Conservation (phyloP, 306 rosid species). For the Rosa multiflora region DNA sequence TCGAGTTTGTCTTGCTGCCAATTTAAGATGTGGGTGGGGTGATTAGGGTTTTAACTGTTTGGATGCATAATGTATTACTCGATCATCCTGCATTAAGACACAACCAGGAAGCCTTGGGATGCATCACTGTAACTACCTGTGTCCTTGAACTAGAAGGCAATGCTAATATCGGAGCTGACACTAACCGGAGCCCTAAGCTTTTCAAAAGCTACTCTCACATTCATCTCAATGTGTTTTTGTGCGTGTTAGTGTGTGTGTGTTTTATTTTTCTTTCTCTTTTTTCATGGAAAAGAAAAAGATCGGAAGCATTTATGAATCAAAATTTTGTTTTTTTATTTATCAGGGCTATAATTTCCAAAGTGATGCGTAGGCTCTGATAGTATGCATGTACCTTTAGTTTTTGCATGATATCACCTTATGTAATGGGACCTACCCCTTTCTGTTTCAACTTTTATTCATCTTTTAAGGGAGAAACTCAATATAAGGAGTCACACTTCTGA, state of each 20-base stretch:
- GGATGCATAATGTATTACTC: too few species aligned
- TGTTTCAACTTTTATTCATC: neutral
- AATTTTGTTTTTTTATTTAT: neutral
- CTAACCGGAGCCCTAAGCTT: neutral
- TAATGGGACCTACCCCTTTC: neutral
- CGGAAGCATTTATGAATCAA: neutral
- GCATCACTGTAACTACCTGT: neutral
- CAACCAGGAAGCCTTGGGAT: neutral
- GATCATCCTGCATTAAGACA: neutral
- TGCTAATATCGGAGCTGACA: neutral
- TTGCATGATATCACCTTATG: neutral
- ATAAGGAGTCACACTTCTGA: slow-evolving; percentile 6
- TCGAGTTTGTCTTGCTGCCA: neutral
- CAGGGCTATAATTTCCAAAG: neutral
- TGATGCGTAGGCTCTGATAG: neutral
- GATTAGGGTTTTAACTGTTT: too few species aligned
- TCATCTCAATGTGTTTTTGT: neutral
- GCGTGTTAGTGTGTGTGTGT: neutral
- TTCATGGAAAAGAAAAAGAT: neutral
- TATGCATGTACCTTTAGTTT: neutral
- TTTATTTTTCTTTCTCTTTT: too few species aligned
- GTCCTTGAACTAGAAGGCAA: neutral
- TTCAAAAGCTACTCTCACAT: neutral
- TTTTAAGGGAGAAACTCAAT: neutral
- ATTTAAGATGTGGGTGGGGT: neutral